Conservation (phyloP, 2,329 filamentous ascomycete genomes). For the Trichoderma breve region DNA sequence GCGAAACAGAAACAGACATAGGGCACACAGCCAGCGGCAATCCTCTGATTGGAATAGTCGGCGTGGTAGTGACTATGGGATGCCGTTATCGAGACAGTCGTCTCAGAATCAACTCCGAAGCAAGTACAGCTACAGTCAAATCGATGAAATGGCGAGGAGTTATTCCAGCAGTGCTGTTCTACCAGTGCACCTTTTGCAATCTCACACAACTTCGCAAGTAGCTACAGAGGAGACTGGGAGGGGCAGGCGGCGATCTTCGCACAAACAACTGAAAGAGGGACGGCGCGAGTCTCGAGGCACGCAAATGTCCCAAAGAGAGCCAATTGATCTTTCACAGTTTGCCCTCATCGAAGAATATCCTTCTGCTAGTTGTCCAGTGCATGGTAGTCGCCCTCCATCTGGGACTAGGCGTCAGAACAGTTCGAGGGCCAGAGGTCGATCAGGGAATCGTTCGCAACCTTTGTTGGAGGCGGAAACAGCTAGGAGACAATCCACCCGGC, state of each 20-base stretch:
- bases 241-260: conserved; percentile 17
- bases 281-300: conserved; percentile 16
- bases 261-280: conserved; percentile 1
- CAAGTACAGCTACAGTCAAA: neutral
- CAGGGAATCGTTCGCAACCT: conserved; percentile 11
- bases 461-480: neutral
- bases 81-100: conserved; percentile 11
- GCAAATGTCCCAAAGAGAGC: conserved; percentile 12
- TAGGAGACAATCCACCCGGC: neutral
- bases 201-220: neutral
- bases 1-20: neutral
- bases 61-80: neutral
- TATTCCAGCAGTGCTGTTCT: conserved; percentile 12
- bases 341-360: conserved; percentile 26
- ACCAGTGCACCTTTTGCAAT: neutral
- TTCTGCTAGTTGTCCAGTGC: conserved; percentile 25
- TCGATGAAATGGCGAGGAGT: neutral
- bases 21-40: neutral
- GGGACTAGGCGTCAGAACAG: conserved; percentile 14
- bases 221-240: conserved; percentile 10
- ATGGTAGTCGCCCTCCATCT: conserved; percentile 25
- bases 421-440: conserved; percentile 16
- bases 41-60: conserved; percentile 10
- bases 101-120: conserved; percentile 12
- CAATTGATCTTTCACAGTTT: conserved; percentile 28